Evolutionary conservation across 1,284 basidiomycete genomes (phyloP).

Genomic region (Malassezia obtusa): DNA sequence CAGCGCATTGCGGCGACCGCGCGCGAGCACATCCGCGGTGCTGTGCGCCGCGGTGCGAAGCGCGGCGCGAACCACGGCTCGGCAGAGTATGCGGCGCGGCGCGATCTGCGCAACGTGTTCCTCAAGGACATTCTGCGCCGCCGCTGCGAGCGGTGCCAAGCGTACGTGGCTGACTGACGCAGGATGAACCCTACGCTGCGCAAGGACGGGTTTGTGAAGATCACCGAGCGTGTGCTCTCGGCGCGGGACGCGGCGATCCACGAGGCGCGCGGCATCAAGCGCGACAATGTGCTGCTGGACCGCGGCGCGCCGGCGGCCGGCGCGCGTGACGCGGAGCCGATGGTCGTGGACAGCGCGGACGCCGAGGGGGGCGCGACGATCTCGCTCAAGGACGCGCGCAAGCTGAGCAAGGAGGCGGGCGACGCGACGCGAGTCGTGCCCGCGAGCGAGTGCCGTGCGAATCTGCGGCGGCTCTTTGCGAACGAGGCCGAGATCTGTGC

Average conservation of each 20-base stretch:
- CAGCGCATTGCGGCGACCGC: conserved; percentile 49
- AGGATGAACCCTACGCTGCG: conserved; percentile 78
- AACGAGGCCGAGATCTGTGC: conserved; percentile 74
- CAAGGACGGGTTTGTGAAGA: conserved; percentile 86
- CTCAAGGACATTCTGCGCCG: conserved; percentile 62
- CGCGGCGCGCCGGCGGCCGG: background rate
- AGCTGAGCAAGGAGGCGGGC: conserved; percentile 30
- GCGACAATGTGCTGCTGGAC: conserved; percentile 21
- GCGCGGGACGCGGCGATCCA: conserved; percentile 66
- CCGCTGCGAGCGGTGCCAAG: conserved; percentile 64
- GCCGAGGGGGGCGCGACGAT: conserved; percentile 57
- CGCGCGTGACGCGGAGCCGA: conserved; percentile 6
- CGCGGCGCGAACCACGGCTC: conserved; percentile 49
- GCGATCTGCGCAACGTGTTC: conserved; percentile 72
- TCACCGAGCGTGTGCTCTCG: conserved; percentile 83
- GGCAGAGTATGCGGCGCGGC: conserved; percentile 64
- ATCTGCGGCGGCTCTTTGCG: conserved; percentile 75
- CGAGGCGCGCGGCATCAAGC: conserved; percentile 53
- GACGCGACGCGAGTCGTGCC: conserved; percentile 71
- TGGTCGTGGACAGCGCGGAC: conserved; percentile 13
- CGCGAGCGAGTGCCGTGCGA: conserved; percentile 82
- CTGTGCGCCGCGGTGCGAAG: conserved; percentile 53
- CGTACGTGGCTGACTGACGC: conserved; percentile 56
- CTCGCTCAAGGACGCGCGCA: conserved; percentile 34
- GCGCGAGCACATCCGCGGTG: conserved; percentile 60